These are phyloP conservation scores for Globisporangium mamillatum DNA, from an alignment of 352 stramenopile genomes.

Conservation along the genomic window DNA sequence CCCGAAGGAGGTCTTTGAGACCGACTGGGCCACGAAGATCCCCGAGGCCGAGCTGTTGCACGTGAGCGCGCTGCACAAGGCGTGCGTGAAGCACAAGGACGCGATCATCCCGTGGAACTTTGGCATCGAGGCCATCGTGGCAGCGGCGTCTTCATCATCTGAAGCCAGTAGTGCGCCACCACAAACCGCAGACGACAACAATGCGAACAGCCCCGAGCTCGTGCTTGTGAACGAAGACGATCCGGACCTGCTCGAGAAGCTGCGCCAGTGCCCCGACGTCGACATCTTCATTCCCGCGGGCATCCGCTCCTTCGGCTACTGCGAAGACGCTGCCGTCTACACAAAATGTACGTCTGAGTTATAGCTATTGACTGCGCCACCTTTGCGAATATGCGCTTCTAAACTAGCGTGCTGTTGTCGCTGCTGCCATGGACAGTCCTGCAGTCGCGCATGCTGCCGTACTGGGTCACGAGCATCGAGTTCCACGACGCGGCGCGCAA, in stretches of 20 bases:
- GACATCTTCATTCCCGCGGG: slow-evolving; percentile 54
- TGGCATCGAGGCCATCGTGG: slow-evolving; percentile 15
- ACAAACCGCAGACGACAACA: slow-evolving; percentile 12
- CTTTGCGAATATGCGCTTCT: background rate
- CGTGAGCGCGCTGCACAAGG: slow-evolving; percentile 31
- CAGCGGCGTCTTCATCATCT: background rate
- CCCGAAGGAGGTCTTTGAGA: slow-evolving; percentile 15
- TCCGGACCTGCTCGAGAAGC: slow-evolving; percentile 35
- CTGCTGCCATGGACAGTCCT: slow-evolving; percentile 23
- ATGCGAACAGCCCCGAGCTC: slow-evolving; percentile 16
- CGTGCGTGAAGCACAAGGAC: slow-evolving; percentile 30
- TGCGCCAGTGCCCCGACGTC: slow-evolving; percentile 52
- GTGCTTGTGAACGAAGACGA: slow-evolving; percentile 27
- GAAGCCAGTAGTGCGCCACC: background rate
- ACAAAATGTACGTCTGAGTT: slow-evolving; percentile 43
- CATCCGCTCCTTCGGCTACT: slow-evolving; percentile 61
- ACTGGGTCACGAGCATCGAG: slow-evolving; percentile 37
- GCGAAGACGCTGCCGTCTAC: slow-evolving; percentile 62
- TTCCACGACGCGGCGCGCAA: slow-evolving; percentile 30
- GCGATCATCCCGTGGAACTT: slow-evolving; percentile 31
- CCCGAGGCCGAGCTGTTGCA: slow-evolving; percentile 37
- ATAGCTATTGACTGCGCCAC: background rate
- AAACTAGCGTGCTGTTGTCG: background rate
- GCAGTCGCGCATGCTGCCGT: slow-evolving; percentile 40
- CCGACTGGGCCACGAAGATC: slow-evolving; percentile 20